phyloP scores from a whole-genome alignment of 2,329 filamentous ascomycete species.

The Exophiala spinifera region DNA sequence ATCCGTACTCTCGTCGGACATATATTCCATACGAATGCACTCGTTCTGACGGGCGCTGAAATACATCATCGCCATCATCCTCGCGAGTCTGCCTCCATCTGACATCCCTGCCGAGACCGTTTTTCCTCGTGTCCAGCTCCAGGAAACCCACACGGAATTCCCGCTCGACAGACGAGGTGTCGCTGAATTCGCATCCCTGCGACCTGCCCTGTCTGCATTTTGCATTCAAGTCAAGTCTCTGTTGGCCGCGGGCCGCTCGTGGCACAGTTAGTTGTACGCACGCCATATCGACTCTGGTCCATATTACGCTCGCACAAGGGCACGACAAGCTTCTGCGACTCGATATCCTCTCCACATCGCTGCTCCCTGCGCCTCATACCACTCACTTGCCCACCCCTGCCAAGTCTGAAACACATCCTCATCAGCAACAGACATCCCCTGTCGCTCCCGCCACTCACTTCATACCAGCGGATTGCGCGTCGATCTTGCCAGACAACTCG shows the following conservation, averaged over 20 bases:
- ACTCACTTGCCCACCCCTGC: not conserved
- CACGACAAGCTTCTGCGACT: not conserved
- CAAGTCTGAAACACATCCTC: constrained; percentile 23
- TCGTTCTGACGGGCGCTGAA: no score
- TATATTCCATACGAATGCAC: no score
- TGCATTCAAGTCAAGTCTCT: not conserved
- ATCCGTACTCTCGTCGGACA: not conserved
- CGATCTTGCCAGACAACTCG: not conserved
- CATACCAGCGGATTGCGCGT: constrained; percentile 4
- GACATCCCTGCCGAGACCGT: not conserved
- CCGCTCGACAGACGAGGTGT: not conserved
- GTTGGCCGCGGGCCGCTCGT: no score
- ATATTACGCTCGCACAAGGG: no score
- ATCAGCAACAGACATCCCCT: constrained; percentile 9
- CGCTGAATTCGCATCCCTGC: not conserved
- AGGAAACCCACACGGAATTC: not conserved
- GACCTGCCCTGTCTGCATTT: not conserved
- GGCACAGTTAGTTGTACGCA: no score
- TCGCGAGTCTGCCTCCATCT: not conserved
- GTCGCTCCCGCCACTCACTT: constrained; percentile 19
- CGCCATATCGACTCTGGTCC: no score
- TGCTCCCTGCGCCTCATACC: not conserved
- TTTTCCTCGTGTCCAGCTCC: not conserved
- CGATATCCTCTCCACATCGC: not conserved
- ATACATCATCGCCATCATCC: no score